Base-by-base conservation (phyloP, 345 rosid genomes). In the Ceriops tagal region DNA sequence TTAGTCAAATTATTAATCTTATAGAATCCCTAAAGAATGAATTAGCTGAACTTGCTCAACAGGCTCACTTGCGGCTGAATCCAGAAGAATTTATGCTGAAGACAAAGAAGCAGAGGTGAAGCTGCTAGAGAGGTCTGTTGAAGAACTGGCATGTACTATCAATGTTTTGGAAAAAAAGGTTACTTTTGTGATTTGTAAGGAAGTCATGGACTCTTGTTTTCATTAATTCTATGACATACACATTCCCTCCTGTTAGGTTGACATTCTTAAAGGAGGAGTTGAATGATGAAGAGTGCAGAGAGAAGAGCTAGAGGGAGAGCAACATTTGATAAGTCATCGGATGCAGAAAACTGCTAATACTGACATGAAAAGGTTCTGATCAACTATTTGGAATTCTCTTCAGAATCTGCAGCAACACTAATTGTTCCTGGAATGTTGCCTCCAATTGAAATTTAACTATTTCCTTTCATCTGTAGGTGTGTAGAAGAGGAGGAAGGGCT, bases 241-340 rank as follows among this genome's bases (percentile, higher is more conserved):
- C 67, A 30, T 39, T 61, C 51, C 19, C 49, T 26, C 46, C 71
- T 79, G 70, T 77, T 76, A 95, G 99, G 96, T 85, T 75, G 92
- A 86, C 65, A 83, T 89, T 81, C 77, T 95, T 66, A 89, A 88
- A 78, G 93, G 74, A 78, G 98, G 92, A 90, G 88, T 97, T 73
- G 98, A 95, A 78, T 79, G 91, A 57, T 93, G 88, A 64, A 81
- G 89, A 21, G 70, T 95, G 78, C 88, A 88, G 75, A 86, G 93
- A 81, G 97, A 95, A 83, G 98, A 95, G 77, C 80, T 92, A 64
- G 99, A 92, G 80, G 77, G 56, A 58, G 96, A 95, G 84, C 92
- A 89, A 80, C 85, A 81, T 67, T 66, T 84, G 66, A 71, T 90
- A 51, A 86, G 78, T 60, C 77, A 83, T 76, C 96, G 92, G 79